These are phyloP conservation scores for Arachis stenosperma DNA, from an alignment of 306 rosid species.

Conservation along the genomic window DNA sequence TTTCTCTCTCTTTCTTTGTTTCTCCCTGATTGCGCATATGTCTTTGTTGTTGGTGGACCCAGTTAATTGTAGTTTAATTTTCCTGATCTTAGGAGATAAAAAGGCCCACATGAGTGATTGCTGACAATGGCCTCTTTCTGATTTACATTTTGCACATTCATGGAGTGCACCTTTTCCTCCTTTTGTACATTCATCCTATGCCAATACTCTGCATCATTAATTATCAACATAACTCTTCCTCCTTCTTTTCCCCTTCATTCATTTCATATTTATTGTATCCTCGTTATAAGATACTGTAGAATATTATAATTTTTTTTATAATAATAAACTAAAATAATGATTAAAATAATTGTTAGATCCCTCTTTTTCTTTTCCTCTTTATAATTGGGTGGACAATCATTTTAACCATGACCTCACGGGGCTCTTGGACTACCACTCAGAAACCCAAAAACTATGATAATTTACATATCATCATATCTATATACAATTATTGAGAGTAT, in stretches of 20 bases:
- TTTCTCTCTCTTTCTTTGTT: conserved; percentile 51
- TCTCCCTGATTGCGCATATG: conserved; percentile 63
- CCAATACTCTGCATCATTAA: conserved; percentile 21
- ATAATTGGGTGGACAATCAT: conserved; percentile 28
- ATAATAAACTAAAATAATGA: no score
- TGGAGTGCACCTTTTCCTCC: conserved; percentile 40
- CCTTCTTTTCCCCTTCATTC: no score
- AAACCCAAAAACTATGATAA: not conserved
- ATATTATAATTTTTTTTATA: no score
- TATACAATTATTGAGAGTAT: not conserved
- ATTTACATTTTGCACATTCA: conserved; percentile 43
- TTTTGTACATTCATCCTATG: conserved; percentile 33
- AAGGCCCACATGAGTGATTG: conserved; percentile 68
- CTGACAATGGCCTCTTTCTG: conserved; percentile 53
- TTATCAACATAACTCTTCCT: conserved; percentile 2
- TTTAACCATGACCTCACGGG: conserved; percentile 8
- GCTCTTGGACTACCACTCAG: conserved; percentile 11
- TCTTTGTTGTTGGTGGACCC: conserved; percentile 71
- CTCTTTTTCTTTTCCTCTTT: not conserved
- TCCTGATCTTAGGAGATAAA: conserved; percentile 57
- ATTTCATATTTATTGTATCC: no score
- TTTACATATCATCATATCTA: not conserved
- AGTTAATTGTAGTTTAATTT: conserved; percentile 58
- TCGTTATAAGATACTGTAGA: no score
- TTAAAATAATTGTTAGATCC: no score